Percentiles rank a stretch among this genome's conserved stretches.
These are phyloP conservation scores for Escovopsis sp. DNA, from an alignment of 2,329 filamentous ascomycete species.

Conservation along the genomic window DNA sequence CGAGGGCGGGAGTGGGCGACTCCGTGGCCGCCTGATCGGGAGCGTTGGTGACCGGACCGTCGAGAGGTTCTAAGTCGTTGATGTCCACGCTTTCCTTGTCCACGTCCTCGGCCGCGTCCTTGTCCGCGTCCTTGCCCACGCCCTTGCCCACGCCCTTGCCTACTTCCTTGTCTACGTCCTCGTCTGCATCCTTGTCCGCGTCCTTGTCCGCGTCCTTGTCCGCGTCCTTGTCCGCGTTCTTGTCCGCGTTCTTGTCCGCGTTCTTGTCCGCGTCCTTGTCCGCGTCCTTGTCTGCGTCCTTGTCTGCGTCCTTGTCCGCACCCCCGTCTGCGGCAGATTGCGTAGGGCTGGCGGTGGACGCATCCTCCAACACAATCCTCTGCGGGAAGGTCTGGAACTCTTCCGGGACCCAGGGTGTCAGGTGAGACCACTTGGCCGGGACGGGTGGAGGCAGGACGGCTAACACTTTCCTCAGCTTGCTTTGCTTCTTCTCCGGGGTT, in stretches of 20 bases:
- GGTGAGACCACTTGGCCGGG: constrained; percentile 16
- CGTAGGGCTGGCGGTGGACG: constrained; percentile 8
- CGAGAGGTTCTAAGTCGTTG: constrained; percentile 6
- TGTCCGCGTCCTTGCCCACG: too few species aligned
- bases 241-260: constrained; percentile 11
- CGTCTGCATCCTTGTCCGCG: too few species aligned
- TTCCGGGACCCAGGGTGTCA: constrained; percentile 26
- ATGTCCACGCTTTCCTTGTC: constrained; percentile 10
- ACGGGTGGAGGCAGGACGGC: too few species aligned
- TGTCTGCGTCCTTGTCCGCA: neutral
- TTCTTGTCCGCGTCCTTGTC: too few species aligned
- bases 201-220: too few species aligned
- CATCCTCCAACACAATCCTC: constrained; percentile 19
- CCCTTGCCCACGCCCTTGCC: too few species aligned
- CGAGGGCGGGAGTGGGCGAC: constrained; percentile 21
- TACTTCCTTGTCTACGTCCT: too few species aligned
- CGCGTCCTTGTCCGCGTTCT: too few species aligned
- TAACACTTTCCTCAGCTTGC: neutral
- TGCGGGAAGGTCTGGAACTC: constrained; percentile 26
- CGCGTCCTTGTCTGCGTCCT: constrained; percentile 15
- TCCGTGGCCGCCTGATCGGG: constrained; percentile 17
- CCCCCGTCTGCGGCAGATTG: constrained; percentile 13
- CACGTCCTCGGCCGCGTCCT: constrained; percentile 8
- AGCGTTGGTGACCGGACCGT: constrained; percentile 16
- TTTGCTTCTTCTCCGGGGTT: neutral